Conservation (phyloP, 1,284 basidiomycete genomes). For the Puccinia horiana region DNA sequence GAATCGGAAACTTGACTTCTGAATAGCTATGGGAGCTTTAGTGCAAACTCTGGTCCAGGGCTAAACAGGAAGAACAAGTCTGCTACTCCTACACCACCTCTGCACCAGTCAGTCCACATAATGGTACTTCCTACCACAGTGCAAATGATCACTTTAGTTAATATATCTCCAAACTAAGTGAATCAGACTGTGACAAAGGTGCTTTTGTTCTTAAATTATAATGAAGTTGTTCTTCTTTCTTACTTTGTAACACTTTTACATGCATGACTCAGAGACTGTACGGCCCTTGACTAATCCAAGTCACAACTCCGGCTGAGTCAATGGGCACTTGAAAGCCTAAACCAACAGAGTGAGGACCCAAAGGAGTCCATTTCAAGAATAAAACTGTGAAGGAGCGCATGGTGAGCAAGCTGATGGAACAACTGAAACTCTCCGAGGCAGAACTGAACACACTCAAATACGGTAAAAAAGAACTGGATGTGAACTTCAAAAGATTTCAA, state of each 20-base stretch:
- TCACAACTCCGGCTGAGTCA: conserved; percentile 73
- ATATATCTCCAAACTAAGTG: too few relatives aligned
- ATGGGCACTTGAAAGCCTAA: conserved; percentile 70
- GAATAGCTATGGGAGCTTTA: background rate
- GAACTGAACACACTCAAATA: conserved; percentile 51
- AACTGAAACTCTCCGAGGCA: conserved; percentile 57
- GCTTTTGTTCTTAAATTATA: too few relatives aligned
- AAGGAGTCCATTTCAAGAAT: conserved; percentile 78
- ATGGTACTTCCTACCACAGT: too few relatives aligned
- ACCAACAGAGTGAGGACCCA: conserved; percentile 77
- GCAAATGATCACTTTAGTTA: too few relatives aligned
- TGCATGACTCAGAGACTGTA: too few relatives aligned
- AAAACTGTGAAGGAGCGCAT: conserved; percentile 76
- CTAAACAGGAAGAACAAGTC: background rate
- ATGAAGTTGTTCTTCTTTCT: too few relatives aligned
- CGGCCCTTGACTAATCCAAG: conserved; percentile 78
- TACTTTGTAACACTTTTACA: too few relatives aligned
- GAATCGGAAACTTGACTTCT: background rate
- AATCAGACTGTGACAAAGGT: too few relatives aligned
- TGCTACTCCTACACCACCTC: background rate
- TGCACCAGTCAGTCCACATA: background rate
- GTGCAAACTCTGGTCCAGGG: background rate
- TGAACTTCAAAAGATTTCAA: conserved; percentile 51
- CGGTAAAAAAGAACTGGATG: conserved; percentile 50
- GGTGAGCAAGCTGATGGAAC: conserved; percentile 66